Percentiles rank a stretch among this genome's conserved stretches.
Conservation (phyloP, 192 early-diverging fungal species). For the Coemansia sp. region DNA sequence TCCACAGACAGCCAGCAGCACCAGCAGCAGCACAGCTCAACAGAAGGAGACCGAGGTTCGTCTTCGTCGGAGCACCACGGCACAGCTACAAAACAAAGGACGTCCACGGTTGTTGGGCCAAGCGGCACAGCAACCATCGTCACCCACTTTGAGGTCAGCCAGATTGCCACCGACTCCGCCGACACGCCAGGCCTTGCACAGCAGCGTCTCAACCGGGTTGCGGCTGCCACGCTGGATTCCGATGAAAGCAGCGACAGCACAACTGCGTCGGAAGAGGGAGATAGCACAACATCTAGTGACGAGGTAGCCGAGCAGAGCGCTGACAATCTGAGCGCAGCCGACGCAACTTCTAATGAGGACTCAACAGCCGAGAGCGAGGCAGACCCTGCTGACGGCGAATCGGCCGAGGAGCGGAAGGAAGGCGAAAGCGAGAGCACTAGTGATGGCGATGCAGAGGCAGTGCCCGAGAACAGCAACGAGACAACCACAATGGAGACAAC, state of each 20-base stretch:
- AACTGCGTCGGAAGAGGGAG: neutral
- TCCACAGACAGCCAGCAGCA: neutral
- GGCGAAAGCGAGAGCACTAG: neutral
- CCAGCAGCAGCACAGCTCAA: neutral
- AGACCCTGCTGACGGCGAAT: neutral
- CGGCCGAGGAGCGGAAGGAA: neutral
- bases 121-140: slow-evolving; percentile 12
- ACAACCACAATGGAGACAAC: slow-evolving; percentile 46
- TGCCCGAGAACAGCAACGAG: slow-evolving; percentile 25
- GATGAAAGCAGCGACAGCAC: slow-evolving; percentile 6
- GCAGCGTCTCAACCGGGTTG: slow-evolving; percentile 16
- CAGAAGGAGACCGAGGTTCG: neutral
- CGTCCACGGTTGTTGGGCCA: slow-evolving; percentile 6
- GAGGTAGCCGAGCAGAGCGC: neutral
- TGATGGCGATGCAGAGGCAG: neutral
- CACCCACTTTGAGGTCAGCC: slow-evolving; percentile 18
- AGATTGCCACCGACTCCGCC: slow-evolving; percentile 6
- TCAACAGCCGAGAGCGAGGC: neutral
- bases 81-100: slow-evolving; percentile 10
- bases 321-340: neutral
- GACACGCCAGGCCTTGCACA: slow-evolving; percentile 7
- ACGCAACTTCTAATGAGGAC: neutral
- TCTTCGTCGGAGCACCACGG: neutral
- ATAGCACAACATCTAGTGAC: neutral
- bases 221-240: neutral